phyloP scores from a whole-genome alignment of 2,329 filamentous ascomycete species.

The Aspergillus fijiensis region DNA sequence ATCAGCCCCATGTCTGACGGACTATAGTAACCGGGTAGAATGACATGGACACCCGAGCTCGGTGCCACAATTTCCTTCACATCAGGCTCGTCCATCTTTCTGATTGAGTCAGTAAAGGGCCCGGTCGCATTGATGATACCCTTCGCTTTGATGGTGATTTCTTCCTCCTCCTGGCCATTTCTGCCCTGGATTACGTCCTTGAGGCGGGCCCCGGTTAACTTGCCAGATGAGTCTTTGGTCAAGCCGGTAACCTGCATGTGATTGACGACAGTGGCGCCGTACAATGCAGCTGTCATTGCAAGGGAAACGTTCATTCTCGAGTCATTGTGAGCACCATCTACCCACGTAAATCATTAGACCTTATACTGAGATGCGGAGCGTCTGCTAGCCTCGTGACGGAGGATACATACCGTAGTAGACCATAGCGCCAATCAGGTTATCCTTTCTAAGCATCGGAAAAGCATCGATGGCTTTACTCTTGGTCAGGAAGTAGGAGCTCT shows the following conservation, averaged over 20 bases:
- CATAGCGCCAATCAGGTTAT: constrained; percentile 74
- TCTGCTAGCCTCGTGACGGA: background rate
- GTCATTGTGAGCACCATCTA: constrained; percentile 86
- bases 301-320: constrained; percentile 89
- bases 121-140: constrained; percentile 87
- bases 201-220: constrained; percentile 69
- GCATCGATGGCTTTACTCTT: constrained; percentile 82
- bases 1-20: constrained; percentile 84
- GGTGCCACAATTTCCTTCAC: constrained; percentile 79
- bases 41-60: constrained; percentile 80
- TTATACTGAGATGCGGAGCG: background rate
- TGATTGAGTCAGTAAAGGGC: constrained; percentile 80
- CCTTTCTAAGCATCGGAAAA: constrained; percentile 84
- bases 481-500: constrained; percentile 84
- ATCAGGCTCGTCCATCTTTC: constrained; percentile 75
- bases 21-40: constrained; percentile 83
- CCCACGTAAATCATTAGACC: constrained; percentile 15
- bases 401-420: constrained; percentile 71
- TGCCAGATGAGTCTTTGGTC: constrained; percentile 70
- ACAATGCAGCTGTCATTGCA: constrained; percentile 84
- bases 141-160: constrained; percentile 72
- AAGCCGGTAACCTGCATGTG: constrained; percentile 77
- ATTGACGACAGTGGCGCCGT: constrained; percentile 79
- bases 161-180: constrained; percentile 60
- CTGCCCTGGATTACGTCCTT: constrained; percentile 68